Evolutionary conservation across 2,329 filamentous ascomycete genomes (phyloP).

Genomic region (Ophiostoma tasmaniense): DNA sequence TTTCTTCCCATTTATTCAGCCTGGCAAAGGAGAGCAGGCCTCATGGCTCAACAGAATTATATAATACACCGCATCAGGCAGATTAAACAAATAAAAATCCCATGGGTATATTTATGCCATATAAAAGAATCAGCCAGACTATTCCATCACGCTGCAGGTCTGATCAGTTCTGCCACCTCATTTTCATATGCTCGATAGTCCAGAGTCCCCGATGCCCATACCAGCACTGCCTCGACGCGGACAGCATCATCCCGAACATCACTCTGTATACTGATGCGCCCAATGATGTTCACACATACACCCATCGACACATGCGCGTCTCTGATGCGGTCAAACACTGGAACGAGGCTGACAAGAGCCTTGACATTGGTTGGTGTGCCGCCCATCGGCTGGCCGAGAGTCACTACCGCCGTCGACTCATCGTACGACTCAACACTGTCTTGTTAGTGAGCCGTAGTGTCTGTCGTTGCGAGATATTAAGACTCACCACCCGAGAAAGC

Average conservation of each 20-base stretch:
- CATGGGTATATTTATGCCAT: neutral
- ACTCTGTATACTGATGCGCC: constrained; percentile 49
- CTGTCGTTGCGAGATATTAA: neutral
- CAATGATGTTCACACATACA: constrained; percentile 84
- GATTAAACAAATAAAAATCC: neutral
- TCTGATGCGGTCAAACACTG: constrained; percentile 59
- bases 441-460: neutral
- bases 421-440: constrained; percentile 42
- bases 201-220: constrained; percentile 70
- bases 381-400: constrained; percentile 48
- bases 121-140: too few relatives aligned
- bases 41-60: neutral
- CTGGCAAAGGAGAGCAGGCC: neutral
- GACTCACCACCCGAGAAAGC: constrained; percentile 82
- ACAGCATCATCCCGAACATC: neutral
- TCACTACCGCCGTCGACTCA: constrained; percentile 50
- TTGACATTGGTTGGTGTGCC: constrained; percentile 27
- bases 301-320: constrained; percentile 59
- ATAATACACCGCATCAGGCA: neutral
- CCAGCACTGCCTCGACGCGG: constrained; percentile 37
- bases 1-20: neutral
- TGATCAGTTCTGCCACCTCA: neutral
- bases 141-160: too few relatives aligned
- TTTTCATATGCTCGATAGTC: constrained; percentile 62
- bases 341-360: constrained; percentile 60